Evolutionary conservation across 2,329 filamentous ascomycete genomes (phyloP).

Genomic region (Hypoxylon sp.): DNA sequence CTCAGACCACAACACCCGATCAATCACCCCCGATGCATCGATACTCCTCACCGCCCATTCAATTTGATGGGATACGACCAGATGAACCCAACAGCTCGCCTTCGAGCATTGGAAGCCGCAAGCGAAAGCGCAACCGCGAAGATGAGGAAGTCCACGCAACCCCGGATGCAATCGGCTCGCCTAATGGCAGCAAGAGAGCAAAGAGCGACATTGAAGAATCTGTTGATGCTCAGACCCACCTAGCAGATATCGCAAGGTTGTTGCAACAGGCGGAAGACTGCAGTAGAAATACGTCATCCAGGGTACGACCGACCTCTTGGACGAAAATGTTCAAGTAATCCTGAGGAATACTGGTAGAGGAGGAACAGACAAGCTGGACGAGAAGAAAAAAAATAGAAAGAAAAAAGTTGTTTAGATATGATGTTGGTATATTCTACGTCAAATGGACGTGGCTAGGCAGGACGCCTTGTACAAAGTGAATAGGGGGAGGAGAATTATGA

Average conservation of each 20-base stretch:
- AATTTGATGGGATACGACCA: conserved; percentile 4
- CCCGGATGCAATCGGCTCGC: conserved; percentile 40
- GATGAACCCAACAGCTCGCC: conserved; percentile 40
- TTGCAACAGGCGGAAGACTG: conserved; percentile 42
- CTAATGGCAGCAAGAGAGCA: conserved; percentile 43
- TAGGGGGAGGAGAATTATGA: neutral
- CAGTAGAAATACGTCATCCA: conserved; percentile 22
- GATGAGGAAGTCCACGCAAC: conserved; percentile 43
- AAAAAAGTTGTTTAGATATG: conserved; percentile 2
- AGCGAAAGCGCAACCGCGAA: conserved; percentile 45
- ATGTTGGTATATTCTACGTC: conserved; percentile 3
- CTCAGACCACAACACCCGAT: conserved; percentile 36
- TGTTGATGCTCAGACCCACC: conserved; percentile 42
- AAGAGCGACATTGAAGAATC: conserved; percentile 38
- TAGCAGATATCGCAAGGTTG: conserved; percentile 46
- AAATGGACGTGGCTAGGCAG: neutral
- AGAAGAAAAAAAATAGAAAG: neutral
- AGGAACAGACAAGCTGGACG: neutral
- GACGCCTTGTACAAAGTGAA: conserved; percentile 1
- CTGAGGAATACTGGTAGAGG: neutral
- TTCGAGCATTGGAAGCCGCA: conserved; percentile 39
- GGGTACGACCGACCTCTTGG: neutral
- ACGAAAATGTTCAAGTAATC: neutral
- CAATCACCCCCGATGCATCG: conserved; percentile 32
- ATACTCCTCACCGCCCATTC: conserved; percentile 23